These are phyloP conservation scores for Cicer pinnatifidum DNA, from an alignment of 306 rosid species.

Conservation along the genomic window DNA sequence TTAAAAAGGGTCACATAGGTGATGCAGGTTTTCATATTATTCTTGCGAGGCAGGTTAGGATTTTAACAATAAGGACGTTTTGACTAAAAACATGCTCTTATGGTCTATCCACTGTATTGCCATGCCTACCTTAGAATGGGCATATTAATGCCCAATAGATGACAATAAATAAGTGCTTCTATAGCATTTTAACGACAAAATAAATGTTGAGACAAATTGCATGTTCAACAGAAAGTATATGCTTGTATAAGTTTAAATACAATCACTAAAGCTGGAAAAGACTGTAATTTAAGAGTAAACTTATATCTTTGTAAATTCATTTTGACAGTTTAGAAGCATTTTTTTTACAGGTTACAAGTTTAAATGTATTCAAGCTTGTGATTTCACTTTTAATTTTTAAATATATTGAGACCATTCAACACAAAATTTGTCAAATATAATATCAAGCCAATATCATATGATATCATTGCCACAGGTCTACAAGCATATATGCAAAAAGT, in stretches of 20 bases:
- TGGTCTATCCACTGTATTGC: background rate
- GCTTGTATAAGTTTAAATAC: background rate
- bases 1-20: background rate
- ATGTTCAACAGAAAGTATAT: slow-evolving; percentile 16
- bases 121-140: background rate
- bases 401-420: slow-evolving; percentile 5
- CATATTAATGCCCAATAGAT: slow-evolving; percentile 9
- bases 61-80: slow-evolving; percentile 2
- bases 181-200: slow-evolving; percentile 26
- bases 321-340: background rate
- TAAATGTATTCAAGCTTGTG: slow-evolving; percentile 22
- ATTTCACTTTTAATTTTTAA: background rate
- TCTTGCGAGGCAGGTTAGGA: background rate
- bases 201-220: background rate
- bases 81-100: background rate
- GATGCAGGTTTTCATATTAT: background rate
- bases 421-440: slow-evolving; percentile 6
- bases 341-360: background rate
- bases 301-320: background rate
- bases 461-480: slow-evolving; percentile 8
- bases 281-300: slow-evolving; percentile 4
- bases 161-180: background rate
- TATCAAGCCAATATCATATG: background rate
- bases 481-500: slow-evolving; percentile 14
- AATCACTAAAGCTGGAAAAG: background rate